Base-by-base conservation (phyloP, 1,284 basidiomycete species). In the Cutaneotrichosporon sp. region DNA sequence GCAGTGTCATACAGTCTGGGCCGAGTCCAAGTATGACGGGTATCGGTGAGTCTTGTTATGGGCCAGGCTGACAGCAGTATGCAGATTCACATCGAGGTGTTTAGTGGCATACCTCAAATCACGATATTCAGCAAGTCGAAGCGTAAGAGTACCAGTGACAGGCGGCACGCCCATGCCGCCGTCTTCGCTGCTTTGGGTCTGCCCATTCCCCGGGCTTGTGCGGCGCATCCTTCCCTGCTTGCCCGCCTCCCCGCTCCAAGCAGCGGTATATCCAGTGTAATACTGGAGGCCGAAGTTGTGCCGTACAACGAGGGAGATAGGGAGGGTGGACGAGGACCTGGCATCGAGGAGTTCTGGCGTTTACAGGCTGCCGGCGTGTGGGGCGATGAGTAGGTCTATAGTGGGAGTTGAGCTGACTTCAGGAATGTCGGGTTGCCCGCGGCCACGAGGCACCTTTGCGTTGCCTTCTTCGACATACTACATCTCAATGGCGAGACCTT, bases 11-110 rank as follows among this genome's bases (percentile, higher is more conserved):
- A 72, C 66, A 43, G 75, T 90, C 3, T 91, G 85, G 82, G 87
- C 84, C 1, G 90, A 94, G 74, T 88, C 83, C 2, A 93, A 94
- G 71, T 90, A 91, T 67, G 90, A 93, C 57, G 90, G 90, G 6
- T 90, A 92, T 69, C 79, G 89, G 65, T 87, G 50, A 34, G 2
- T 9, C 42, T 22, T 20, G 24, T 10, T 10, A 16, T 16, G 10
- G 4, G 22, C 25, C 10, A 51, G n/a, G 54, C 16, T 25, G 22
- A n/a, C 38, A 46, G 17, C 52, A 78, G 77, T n/a, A 75, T 79
- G 53, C 90, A 94, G 66, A 88, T 92, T 25, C 90, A 94, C 64
- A 80, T 90, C 22, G 76, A 84, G 4, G 58, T 66, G 5, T 63
- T 65, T 4, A 68, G 75, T 5, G 67, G 70, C 0, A 56, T 63